phyloP scores from a whole-genome alignment of 2,329 filamentous ascomycete genomes.

The Dactylellina drechsleri region DNA sequence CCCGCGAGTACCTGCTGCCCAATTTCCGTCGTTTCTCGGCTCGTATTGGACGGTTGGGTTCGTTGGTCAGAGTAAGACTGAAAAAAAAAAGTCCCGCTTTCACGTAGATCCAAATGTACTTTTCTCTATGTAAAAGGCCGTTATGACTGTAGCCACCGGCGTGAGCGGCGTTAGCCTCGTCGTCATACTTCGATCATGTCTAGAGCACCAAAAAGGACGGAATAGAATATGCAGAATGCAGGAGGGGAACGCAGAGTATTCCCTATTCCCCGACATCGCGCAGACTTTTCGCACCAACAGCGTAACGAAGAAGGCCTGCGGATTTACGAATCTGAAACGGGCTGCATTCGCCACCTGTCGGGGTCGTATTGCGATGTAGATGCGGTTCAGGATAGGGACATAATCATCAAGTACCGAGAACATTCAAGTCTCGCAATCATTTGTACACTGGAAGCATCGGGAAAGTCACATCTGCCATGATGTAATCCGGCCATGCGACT shows the following conservation, averaged over 20 bases:
- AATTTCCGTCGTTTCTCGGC: constrained; percentile 22
- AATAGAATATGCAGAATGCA: not conserved
- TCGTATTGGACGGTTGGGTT: constrained; percentile 27
- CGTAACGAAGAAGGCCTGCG: constrained; percentile 18
- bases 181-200: constrained; percentile 23
- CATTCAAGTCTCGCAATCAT: constrained; percentile 12
- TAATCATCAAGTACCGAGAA: constrained; percentile 23
- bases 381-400: not conserved
- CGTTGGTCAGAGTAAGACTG: constrained; percentile 11
- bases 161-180: constrained; percentile 35
- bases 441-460: not conserved
- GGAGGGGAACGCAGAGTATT: not conserved
- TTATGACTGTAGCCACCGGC: constrained; percentile 18
- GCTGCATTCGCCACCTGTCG: constrained; percentile 44
- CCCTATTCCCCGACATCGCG: constrained; percentile 23
- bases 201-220: not conserved
- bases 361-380: constrained; percentile 18
- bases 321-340: constrained; percentile 52
- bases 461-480: constrained; percentile 30
- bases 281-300: constrained; percentile 43
- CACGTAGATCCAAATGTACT: constrained; percentile 2
- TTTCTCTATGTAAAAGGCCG: constrained; percentile 14
- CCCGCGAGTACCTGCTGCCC: constrained; percentile 3
- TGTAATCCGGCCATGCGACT: constrained; percentile 43
- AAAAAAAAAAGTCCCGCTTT: not conserved